Percentiles rank a stretch among this genome's conserved stretches.
Conservation (phyloP, 2,329 filamentous ascomycete genomes). For the Chrysoporthe austroafricana region DNA sequence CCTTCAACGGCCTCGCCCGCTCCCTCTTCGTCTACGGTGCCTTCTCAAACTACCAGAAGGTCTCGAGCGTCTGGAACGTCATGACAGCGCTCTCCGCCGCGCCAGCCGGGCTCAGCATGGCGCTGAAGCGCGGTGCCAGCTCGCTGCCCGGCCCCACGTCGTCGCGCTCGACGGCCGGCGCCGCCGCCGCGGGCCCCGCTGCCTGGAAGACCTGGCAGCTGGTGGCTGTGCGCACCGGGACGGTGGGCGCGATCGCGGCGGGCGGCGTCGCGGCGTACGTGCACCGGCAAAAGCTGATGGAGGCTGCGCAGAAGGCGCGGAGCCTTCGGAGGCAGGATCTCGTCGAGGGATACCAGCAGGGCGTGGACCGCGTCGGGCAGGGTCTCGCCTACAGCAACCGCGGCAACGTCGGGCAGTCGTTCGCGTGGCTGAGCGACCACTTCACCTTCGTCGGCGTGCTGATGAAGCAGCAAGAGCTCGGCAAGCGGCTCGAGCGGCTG, state of each 20-base stretch:
- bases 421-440: slow-evolving; percentile 79
- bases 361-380: slow-evolving; percentile 54
- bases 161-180: slow-evolving; percentile 11
- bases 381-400: slow-evolving; percentile 61
- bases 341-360: slow-evolving; percentile 52
- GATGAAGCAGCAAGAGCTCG: slow-evolving; percentile 73
- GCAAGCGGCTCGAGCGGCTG: slow-evolving; percentile 66
- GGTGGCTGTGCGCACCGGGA: slow-evolving; percentile 79
- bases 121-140: slow-evolving; percentile 38
- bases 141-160: slow-evolving; percentile 30
- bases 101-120: slow-evolving; percentile 48
- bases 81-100: slow-evolving; percentile 59
- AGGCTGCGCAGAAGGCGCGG: slow-evolving; percentile 50
- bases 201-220: slow-evolving; percentile 59
- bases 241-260: slow-evolving; percentile 78
- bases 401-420: slow-evolving; percentile 67
- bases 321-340: slow-evolving; percentile 53
- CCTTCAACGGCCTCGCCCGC: slow-evolving; percentile 69
- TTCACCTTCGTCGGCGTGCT: slow-evolving; percentile 85
- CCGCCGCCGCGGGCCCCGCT: slow-evolving; percentile 40
- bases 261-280: slow-evolving; percentile 82
- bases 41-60: slow-evolving; percentile 62
- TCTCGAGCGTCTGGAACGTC: slow-evolving; percentile 60
- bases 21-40: slow-evolving; percentile 65
- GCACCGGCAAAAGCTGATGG: slow-evolving; percentile 70